A percentile compares a stretch with the other conserved stretches of the same genome.
Evolutionary conservation across 2,329 filamentous ascomycete species (phyloP).

Genomic region (Aspergillus unguis): DNA sequence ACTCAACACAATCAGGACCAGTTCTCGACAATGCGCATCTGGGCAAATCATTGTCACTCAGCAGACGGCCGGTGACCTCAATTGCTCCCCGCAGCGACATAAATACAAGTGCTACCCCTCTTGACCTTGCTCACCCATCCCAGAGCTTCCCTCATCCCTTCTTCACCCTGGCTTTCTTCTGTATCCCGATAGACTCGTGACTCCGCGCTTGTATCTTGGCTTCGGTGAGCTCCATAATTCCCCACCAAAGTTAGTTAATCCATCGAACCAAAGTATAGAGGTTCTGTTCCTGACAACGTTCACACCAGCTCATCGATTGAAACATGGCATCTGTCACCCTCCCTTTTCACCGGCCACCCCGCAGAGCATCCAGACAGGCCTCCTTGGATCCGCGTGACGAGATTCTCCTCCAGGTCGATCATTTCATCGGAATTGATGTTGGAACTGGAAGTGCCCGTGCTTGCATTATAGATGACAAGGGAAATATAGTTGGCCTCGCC

Average conservation of each 20-base stretch:
- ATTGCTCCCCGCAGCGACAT: no score
- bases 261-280: no score
- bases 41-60: no score
- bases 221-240: not conserved
- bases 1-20: no score
- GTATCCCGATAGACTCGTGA: not conserved
- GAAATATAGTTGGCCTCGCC: slow-evolving; percentile 74
- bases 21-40: no score
- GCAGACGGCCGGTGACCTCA: no score
- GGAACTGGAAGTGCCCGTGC: slow-evolving; percentile 93
- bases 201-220: not conserved
- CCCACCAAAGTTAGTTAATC: not conserved
- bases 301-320: not conserved
- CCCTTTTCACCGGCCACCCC: slow-evolving; percentile 32
- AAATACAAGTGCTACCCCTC: no score
- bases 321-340: slow-evolving; percentile 29
- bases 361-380: slow-evolving; percentile 35
- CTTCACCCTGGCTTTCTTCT: not conserved
- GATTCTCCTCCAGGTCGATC: slow-evolving; percentile 54
- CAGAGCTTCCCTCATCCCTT: not conserved
- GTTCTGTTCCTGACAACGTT: no score
- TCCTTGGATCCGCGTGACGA: slow-evolving; percentile 53
- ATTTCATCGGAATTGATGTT: slow-evolving; percentile 87
- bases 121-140: no score
- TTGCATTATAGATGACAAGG: slow-evolving; percentile 88